These are phyloP conservation scores for Xylaria grammica DNA, from an alignment of 495 filamentous ascomycete species.

Conservation along the genomic window DNA sequence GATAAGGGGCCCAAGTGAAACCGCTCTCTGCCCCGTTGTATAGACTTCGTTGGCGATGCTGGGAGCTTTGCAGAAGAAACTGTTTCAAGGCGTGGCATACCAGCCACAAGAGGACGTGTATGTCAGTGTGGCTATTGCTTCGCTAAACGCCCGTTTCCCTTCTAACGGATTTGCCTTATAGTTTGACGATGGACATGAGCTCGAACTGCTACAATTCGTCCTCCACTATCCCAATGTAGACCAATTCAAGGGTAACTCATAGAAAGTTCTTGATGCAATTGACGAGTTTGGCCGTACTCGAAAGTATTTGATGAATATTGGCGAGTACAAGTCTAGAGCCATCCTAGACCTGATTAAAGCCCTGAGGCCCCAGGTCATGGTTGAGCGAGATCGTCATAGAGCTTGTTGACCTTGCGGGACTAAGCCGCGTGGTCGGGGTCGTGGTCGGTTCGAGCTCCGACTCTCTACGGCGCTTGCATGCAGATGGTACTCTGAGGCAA, in stretches of 20 bases:
- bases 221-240: slow-evolving; percentile 60
- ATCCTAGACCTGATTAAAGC: slow-evolving; percentile 67
- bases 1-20: not conserved
- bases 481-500: slow-evolving; percentile 53
- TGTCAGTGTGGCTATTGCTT: slow-evolving; percentile 23
- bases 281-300: slow-evolving; percentile 70
- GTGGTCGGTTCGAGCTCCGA: slow-evolving; percentile 67
- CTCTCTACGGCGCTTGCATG: slow-evolving; percentile 60
- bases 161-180: slow-evolving; percentile 24
- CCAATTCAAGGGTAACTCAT: slow-evolving; percentile 66
- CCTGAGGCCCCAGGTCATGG: slow-evolving; percentile 68
- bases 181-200: slow-evolving; percentile 75
- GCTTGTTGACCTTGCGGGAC: slow-evolving; percentile 70
- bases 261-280: slow-evolving; percentile 68
- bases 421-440: slow-evolving; percentile 68
- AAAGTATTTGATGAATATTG: slow-evolving; percentile 81
- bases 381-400: slow-evolving; percentile 69
- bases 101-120: slow-evolving; percentile 30
- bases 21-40: not conserved
- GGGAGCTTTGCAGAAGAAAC: slow-evolving; percentile 24
- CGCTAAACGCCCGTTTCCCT: not conserved
- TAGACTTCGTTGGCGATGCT: slow-evolving; percentile 36
- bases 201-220: slow-evolving; percentile 72
- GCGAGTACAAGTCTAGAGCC: slow-evolving; percentile 71
- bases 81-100: slow-evolving; percentile 27